Evolutionary conservation across 2,329 filamentous ascomycete species (phyloP).

Genomic region (Hansfordia pulvinata): DNA sequence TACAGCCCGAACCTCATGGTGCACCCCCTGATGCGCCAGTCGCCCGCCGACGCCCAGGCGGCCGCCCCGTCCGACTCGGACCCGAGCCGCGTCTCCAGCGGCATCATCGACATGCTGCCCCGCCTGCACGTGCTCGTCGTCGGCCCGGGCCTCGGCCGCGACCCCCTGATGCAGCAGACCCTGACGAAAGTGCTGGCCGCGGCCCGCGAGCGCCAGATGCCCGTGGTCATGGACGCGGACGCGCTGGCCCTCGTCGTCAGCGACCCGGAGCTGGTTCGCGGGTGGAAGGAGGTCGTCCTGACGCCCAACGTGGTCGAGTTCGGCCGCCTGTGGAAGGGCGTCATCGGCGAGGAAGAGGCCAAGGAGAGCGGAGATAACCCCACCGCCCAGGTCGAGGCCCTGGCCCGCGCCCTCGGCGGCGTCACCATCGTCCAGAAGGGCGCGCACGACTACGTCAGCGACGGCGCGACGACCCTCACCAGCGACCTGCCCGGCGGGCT

Average conservation of each 20-base stretch:
- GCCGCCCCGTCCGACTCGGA: slow-evolving; percentile 40
- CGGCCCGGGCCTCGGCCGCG: slow-evolving; percentile 81
- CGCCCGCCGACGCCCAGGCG: slow-evolving; percentile 25
- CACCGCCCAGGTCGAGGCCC: slow-evolving; percentile 40
- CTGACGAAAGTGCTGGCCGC: slow-evolving; percentile 67
- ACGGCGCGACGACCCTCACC: slow-evolving; percentile 61
- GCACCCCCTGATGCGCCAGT: slow-evolving; percentile 80
- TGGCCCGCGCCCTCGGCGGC: slow-evolving; percentile 68
- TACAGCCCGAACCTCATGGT: slow-evolving; percentile 98
- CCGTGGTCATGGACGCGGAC: slow-evolving; percentile 86
- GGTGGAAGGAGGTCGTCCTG: slow-evolving; percentile 72
- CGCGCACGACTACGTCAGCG: slow-evolving; percentile 64
- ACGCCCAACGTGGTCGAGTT: slow-evolving; percentile 97
- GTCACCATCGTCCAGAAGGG: slow-evolving; percentile 92
- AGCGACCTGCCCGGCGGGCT: slow-evolving; percentile 68
- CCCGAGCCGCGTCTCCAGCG: slow-evolving; percentile 45
- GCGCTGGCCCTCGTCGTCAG: slow-evolving; percentile 67
- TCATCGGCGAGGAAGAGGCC: slow-evolving; percentile 38
- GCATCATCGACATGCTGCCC: slow-evolving; percentile 67
- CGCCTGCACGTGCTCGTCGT: slow-evolving; percentile 88
- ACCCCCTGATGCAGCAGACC: slow-evolving; percentile 80
- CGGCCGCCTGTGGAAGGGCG: slow-evolving; percentile 60
- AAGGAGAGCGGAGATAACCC: slow-evolving; percentile 17
- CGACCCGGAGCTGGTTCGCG: slow-evolving; percentile 61
- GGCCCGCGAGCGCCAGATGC: slow-evolving; percentile 57